Percentiles rank a stretch among this genome's conserved stretches.
Evolutionary conservation across 768 basidiomycete genomes (phyloP).

Genomic region (Hericium alpestre): DNA sequence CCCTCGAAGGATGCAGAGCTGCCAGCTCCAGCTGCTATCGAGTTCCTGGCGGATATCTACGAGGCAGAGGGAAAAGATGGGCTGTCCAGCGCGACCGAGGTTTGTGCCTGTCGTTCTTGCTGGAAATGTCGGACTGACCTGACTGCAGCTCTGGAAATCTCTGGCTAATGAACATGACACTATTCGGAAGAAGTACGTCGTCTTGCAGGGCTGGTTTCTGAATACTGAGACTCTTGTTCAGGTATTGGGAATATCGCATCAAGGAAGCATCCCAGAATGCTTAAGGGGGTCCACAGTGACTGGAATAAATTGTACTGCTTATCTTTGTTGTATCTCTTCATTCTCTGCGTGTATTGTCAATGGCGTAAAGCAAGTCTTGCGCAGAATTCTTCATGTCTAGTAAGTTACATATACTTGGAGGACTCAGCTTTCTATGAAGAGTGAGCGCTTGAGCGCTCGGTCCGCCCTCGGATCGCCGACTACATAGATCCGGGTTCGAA

Average conservation of each 20-base stretch:
- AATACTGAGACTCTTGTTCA: constrained; percentile 21
- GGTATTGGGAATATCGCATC: constrained; percentile 74
- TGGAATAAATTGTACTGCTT: too few relatives aligned
- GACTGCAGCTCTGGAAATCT: constrained; percentile 52
- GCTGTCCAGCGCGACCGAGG: constrained; percentile 28
- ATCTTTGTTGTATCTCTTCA: too few relatives aligned
- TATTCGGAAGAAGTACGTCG: constrained; percentile 64
- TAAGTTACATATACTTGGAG: too few relatives aligned
- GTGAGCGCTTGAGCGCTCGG: too few relatives aligned
- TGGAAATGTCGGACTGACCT: background rate
- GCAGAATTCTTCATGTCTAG: too few relatives aligned
- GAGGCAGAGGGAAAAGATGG: constrained; percentile 45
- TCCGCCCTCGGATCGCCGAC: too few relatives aligned
- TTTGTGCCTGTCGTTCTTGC: constrained; percentile 8
- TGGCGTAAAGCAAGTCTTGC: too few relatives aligned
- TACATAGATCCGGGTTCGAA: too few relatives aligned
- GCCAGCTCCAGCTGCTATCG: constrained; percentile 70
- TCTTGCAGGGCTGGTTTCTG: constrained; percentile 5
- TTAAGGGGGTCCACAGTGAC: background rate
- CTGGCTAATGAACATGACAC: constrained; percentile 62
- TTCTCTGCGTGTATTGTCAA: too few relatives aligned
- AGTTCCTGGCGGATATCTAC: constrained; percentile 74
- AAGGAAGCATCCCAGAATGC: constrained; percentile 29
- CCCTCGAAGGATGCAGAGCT: constrained; percentile 58
- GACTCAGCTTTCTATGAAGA: too few relatives aligned